Conservation (phyloP, 2,329 filamentous ascomycete genomes). For the Trichoderma sp. region DNA sequence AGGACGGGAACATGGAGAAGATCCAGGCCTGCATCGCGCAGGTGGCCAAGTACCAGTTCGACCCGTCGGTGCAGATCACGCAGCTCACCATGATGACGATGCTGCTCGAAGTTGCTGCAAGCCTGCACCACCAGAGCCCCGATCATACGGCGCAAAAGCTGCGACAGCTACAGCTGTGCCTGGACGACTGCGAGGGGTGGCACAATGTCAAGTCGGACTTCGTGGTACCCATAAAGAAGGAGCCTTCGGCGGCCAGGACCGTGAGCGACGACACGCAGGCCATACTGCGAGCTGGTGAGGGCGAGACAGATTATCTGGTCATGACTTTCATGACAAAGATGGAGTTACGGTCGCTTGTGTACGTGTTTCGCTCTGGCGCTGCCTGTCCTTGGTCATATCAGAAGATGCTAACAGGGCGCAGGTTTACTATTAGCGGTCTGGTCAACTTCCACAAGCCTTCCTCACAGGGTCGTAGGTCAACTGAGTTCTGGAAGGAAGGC, state of each 20-base stretch:
- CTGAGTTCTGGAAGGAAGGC: slow-evolving; percentile 49
- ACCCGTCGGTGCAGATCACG: slow-evolving; percentile 63
- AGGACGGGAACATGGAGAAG: slow-evolving; percentile 67
- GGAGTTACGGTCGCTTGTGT: slow-evolving; percentile 60
- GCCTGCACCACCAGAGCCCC: slow-evolving; percentile 63
- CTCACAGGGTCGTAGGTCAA: slow-evolving; percentile 40
- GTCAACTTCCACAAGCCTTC: slow-evolving; percentile 47
- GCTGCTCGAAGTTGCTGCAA: slow-evolving; percentile 70
- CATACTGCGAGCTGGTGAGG: slow-evolving; percentile 54
- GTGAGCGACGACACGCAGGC: slow-evolving; percentile 61
- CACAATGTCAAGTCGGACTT: slow-evolving; percentile 52
- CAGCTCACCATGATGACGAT: slow-evolving; percentile 68
- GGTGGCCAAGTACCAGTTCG: slow-evolving; percentile 70
- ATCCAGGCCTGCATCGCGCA: slow-evolving; percentile 75
- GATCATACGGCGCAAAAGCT: slow-evolving; percentile 63
- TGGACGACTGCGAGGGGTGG: slow-evolving; percentile 62
- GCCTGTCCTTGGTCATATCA: neutral
- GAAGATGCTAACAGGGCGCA: slow-evolving; percentile 36
- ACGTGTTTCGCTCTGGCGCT: slow-evolving; percentile 36
- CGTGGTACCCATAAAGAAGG: slow-evolving; percentile 58
- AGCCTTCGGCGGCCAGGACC: slow-evolving; percentile 50
- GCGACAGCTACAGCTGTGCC: slow-evolving; percentile 59
- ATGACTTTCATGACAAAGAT: slow-evolving; percentile 63
- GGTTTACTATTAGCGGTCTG: slow-evolving; percentile 59
- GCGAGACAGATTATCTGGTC: slow-evolving; percentile 57